These are phyloP conservation scores for Lodderomyces margitis DNA, from an alignment of 1,139 yeast species.

Conservation along the genomic window DNA sequence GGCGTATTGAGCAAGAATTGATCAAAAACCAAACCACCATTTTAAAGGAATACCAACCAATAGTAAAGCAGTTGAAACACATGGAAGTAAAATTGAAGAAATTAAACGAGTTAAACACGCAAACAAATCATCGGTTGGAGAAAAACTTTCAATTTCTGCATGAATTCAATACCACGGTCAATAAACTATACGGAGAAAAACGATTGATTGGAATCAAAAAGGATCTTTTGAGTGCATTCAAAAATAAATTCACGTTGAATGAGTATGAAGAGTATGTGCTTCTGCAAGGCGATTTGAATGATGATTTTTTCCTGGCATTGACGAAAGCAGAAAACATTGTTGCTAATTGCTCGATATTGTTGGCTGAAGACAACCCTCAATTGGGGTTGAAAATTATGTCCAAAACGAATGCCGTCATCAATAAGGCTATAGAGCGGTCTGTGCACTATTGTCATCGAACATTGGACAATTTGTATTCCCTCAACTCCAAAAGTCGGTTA, in stretches of 20 bases:
- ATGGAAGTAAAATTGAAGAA: slow-evolving; percentile 40
- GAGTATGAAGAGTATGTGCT: slow-evolving; percentile 69
- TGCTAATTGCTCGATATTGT: slow-evolving; percentile 64
- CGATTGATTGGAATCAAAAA: slow-evolving; percentile 50
- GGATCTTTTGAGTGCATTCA: slow-evolving; percentile 55
- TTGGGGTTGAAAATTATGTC: slow-evolving; percentile 71
- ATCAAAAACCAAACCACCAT: slow-evolving; percentile 58
- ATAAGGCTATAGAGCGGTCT: slow-evolving; percentile 53
- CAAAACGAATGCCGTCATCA: slow-evolving; percentile 52
- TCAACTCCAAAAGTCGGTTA: slow-evolving; percentile 28
- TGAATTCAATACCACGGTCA: slow-evolving; percentile 35
- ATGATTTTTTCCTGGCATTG: slow-evolving; percentile 62
- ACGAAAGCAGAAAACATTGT: slow-evolving; percentile 63
- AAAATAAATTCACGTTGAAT: slow-evolving; percentile 62
- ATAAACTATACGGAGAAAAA: slow-evolving; percentile 41
- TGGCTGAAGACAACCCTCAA: slow-evolving; percentile 67
- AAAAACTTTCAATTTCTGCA: slow-evolving; percentile 22
- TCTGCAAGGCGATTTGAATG: slow-evolving; percentile 40
- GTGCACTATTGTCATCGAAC: slow-evolving; percentile 33
- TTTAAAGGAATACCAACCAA: slow-evolving; percentile 61
- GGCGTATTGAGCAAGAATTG: slow-evolving; percentile 70
- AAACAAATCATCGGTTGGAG: slow-evolving; percentile 37
- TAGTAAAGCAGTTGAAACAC: slow-evolving; percentile 45
- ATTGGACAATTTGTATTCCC: slow-evolving; percentile 34
- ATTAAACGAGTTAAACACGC: slow-evolving; percentile 39